Percentiles rank a stretch among this genome's conserved stretches.
These are phyloP conservation scores for Stagonosporopsis chrysanthemi DNA, from an alignment of 2,329 filamentous ascomycete genomes.

Conservation along the genomic window DNA sequence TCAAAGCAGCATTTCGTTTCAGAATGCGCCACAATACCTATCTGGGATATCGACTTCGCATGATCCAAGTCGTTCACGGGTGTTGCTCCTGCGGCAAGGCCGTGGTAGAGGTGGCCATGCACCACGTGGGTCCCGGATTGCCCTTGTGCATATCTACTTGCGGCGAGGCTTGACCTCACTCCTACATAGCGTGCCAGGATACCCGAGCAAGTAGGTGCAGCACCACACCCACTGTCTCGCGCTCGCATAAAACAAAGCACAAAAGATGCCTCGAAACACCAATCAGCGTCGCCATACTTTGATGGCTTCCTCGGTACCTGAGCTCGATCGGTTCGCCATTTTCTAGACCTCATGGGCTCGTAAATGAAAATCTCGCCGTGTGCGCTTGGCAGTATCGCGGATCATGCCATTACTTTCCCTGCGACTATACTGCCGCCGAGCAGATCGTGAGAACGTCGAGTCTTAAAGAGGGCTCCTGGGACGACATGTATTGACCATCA, in stretches of 20 bases:
- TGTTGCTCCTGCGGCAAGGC: background rate
- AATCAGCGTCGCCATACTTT: background rate
- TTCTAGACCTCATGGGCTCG: slow-evolving; percentile 1
- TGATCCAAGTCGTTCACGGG: background rate
- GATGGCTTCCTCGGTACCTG: slow-evolving; percentile 10
- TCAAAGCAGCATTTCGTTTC: background rate
- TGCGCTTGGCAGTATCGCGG: slow-evolving; percentile 3
- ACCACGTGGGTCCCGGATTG: background rate
- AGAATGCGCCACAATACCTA: background rate
- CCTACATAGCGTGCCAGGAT: background rate
- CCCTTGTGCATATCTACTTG: slow-evolving; percentile 5
- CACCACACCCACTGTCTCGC: background rate
- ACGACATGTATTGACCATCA: slow-evolving; percentile 1
- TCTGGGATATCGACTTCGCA: background rate
- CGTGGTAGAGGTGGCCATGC: background rate
- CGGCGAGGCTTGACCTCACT: background rate
- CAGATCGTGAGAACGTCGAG: background rate
- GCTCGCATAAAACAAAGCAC: slow-evolving; percentile 2
- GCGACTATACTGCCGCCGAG: background rate
- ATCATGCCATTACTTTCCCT: slow-evolving; percentile 2
- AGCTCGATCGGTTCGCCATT: slow-evolving; percentile 1
- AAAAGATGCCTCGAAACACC: background rate
- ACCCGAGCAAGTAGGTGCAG: background rate
- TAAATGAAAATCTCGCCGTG: background rate
- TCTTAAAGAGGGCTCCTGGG: slow-evolving; percentile 1